phyloP scores from a whole-genome alignment of 768 basidiomycete genomes.

The Daedaleopsis sinensis region DNA sequence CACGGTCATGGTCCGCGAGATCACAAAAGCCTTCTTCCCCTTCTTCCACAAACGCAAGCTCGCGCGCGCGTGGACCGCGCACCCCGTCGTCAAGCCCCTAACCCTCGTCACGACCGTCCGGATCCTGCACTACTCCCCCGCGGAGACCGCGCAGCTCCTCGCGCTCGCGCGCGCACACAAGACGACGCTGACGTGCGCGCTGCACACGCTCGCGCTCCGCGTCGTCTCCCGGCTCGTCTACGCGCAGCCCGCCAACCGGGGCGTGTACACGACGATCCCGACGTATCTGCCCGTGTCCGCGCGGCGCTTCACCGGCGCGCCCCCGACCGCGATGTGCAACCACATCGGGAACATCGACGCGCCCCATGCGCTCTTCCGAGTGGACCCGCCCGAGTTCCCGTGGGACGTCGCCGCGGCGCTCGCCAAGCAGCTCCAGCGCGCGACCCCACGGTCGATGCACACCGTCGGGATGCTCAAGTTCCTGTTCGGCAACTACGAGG shows the following conservation, averaged over 20 bases:
- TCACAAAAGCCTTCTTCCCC: slow-evolving; percentile 32
- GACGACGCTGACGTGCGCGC: slow-evolving; percentile 37
- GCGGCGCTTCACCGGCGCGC: slow-evolving; percentile 31
- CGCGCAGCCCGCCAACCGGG: slow-evolving; percentile 4
- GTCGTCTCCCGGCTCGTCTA: slow-evolving; percentile 33
- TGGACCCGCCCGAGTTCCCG: slow-evolving; percentile 6
- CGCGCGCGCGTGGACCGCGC: slow-evolving; percentile 36
- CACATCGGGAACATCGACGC: slow-evolving; percentile 30
- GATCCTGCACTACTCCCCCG: slow-evolving; percentile 31
- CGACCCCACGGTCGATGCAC: slow-evolving; percentile 24
- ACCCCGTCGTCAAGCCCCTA: slow-evolving; percentile 22
- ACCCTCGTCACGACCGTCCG: slow-evolving; percentile 30
- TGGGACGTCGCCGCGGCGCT: slow-evolving; percentile 38
- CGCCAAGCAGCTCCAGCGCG: slow-evolving; percentile 28
- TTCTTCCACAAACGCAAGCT: slow-evolving; percentile 28
- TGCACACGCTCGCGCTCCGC: slow-evolving; percentile 34
- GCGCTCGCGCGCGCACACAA: slow-evolving; percentile 32
- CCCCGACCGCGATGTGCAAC: slow-evolving; percentile 38
- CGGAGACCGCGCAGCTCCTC: slow-evolving; percentile 26
- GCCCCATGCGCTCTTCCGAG: slow-evolving; percentile 27
- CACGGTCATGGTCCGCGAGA: slow-evolving; percentile 21
- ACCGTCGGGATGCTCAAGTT: slow-evolving; percentile 38
- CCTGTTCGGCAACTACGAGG: slow-evolving; percentile 36
- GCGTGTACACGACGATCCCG: slow-evolving; percentile 14
- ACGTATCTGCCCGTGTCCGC: slow-evolving; percentile 38